Base-by-base conservation (phyloP, 2,329 filamentous ascomycete genomes). In the Tympanopsis confertula region DNA sequence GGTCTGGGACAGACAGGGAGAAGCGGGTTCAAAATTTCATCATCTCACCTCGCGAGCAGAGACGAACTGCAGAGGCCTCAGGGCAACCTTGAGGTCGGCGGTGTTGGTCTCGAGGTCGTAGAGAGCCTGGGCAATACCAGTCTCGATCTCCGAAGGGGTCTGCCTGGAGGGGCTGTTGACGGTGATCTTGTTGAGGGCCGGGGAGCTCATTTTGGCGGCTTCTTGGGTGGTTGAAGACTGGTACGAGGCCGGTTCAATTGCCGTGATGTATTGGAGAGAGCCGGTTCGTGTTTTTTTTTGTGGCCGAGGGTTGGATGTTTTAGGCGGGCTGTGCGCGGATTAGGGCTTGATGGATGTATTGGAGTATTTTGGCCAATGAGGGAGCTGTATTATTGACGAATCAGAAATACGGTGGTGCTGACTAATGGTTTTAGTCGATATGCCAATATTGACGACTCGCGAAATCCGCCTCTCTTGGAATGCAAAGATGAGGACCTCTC, bases 101-200 rank as follows among this genome's bases (percentile, higher is more conserved):
- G 91, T 94, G 82, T 94, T 95, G 74, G 81, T 88, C 86, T 98
- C 91, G 70, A 98, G 86, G 63, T 98, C 91, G 76, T 83, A 93
- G 52, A 98, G 85, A 71, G 91, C 91, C 70, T 82, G 84, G 65
- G 91, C 89, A 66, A 98, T 93, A 77, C 73, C 86, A 68, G 76
- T 81, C 86, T 98, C 91, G 57, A 96, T 82, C 82, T 98, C 91
- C 54, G 86, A 94, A 55, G 91, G 91, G 71, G 82, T 93, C 67
- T 84, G 77, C 76, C 86, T 80, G 71, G 89, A 95, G 55, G 89
- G 83, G 82, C 86, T 94, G 82, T 89, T 95, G 65, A 80, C 68
- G 64, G 88, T 87, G 69, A 96, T 96, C 86, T 96, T 96, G 84
- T 94, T 94, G 64, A 91, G 70, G 63, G 85, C 74, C 68, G 84